Conservation (phyloP, 1,139 yeast species). For the Debaryomyces subglobosus region DNA sequence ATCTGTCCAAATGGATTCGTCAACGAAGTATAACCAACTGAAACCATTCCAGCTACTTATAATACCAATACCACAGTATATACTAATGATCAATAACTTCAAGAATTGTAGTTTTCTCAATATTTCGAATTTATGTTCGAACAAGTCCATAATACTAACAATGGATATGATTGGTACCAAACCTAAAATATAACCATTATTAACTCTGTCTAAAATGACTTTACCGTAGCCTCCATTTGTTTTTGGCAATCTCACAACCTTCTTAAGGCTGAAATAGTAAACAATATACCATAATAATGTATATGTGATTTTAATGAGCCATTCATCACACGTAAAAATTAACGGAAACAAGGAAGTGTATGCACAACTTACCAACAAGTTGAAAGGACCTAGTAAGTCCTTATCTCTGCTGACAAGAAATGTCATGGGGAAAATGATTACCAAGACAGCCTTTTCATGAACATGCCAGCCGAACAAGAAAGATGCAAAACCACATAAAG, state of each 20-base stretch:
- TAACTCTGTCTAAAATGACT: conserved; percentile 71
- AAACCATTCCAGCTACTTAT: conserved; percentile 88
- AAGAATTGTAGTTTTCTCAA: conserved; percentile 67
- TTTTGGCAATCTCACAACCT: conserved; percentile 61
- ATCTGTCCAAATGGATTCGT: conserved; percentile 61
- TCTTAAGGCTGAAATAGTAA: conserved; percentile 70
- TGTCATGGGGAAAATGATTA: conserved; percentile 87
- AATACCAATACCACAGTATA: conserved; percentile 85
- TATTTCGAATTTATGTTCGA: conserved; percentile 52
- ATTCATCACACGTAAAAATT: conserved; percentile 78
- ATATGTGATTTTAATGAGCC: conserved; percentile 74
- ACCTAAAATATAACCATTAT: conserved; percentile 68
- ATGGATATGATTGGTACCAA: conserved; percentile 64
- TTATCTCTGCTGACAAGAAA: conserved; percentile 75
- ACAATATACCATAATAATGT: conserved; percentile 86
- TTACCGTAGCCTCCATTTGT: conserved; percentile 40
- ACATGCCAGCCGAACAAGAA: conserved; percentile 98
- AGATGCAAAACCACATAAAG: conserved; percentile 89
- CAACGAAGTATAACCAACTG: conserved; percentile 84
- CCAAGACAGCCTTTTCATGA: conserved; percentile 92
- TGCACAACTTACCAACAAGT: conserved; percentile 74
- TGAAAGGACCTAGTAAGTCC: conserved; percentile 68
- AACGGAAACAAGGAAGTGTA: conserved; percentile 89
- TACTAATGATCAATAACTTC: conserved; percentile 79
- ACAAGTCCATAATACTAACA: conserved; percentile 58